A percentile compares a stretch with the other conserved stretches of the same genome.
Conservation (phyloP, 768 basidiomycete genomes). For the Trametes gibbosa region DNA sequence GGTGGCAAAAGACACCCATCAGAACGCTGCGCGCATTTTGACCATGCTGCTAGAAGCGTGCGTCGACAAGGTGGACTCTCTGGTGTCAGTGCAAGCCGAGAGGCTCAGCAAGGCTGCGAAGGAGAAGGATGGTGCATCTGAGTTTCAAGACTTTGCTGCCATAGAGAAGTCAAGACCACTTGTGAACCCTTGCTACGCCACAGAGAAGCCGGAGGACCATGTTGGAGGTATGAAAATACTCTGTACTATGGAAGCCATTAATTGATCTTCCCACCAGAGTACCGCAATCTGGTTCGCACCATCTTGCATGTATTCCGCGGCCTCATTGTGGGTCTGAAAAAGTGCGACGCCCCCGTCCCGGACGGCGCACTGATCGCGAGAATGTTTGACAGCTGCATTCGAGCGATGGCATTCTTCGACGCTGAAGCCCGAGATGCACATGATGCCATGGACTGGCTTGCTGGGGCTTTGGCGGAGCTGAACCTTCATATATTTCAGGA, state of each 20-base stretch:
- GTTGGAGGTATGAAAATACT: slow-evolving; percentile 58
- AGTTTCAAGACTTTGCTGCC: slow-evolving; percentile 51
- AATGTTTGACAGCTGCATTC: slow-evolving; percentile 82
- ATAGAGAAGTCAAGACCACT: slow-evolving; percentile 89
- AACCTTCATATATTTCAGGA: slow-evolving; percentile 93
- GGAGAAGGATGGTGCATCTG: slow-evolving; percentile 38
- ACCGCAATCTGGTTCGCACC: slow-evolving; percentile 81
- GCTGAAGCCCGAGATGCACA: slow-evolving; percentile 67
- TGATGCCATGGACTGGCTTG: slow-evolving; percentile 83
- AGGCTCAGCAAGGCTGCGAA: slow-evolving; percentile 48
- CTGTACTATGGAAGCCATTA: slow-evolving; percentile 2
- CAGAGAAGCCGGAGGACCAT: slow-evolving; percentile 81
- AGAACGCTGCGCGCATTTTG: slow-evolving; percentile 69
- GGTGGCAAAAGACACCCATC: slow-evolving; percentile 66
- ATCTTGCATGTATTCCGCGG: slow-evolving; percentile 86
- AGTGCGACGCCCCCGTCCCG: slow-evolving; percentile 72
- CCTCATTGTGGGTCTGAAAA: slow-evolving; percentile 71
- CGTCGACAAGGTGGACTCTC: slow-evolving; percentile 79
- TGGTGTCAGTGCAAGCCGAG: slow-evolving; percentile 64
- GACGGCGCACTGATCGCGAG: slow-evolving; percentile 87
- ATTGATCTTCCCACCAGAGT: slow-evolving; percentile 51
- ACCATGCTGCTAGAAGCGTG: slow-evolving; percentile 76
- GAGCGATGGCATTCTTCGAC: slow-evolving; percentile 76
- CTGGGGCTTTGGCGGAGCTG: slow-evolving; percentile 73
- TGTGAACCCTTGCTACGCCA: slow-evolving; percentile 69